A percentile compares a stretch with the other conserved stretches of the same genome.
phyloP scores from a whole-genome alignment of 169 alveolate genomes.

The Sarcocystis neurona region DNA sequence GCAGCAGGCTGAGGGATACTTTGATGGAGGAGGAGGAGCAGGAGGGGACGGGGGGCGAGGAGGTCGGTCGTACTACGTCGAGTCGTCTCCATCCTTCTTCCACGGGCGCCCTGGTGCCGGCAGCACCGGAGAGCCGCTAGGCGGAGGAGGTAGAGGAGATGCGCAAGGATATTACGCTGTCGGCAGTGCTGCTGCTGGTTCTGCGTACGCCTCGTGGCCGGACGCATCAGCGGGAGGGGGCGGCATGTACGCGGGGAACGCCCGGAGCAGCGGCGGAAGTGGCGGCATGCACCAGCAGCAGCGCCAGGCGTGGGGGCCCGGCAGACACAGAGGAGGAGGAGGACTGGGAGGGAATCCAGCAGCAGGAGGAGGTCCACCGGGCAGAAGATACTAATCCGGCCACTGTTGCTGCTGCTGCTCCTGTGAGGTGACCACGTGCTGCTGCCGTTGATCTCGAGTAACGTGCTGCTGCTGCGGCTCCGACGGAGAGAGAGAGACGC shows the following conservation, averaged over 20 bases:
- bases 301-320: neutral
- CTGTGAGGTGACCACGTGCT: neutral
- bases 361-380: neutral
- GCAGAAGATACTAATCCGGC: neutral
- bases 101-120: no score
- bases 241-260: conserved; percentile 27
- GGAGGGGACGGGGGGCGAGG: no score
- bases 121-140: no score
- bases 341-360: neutral
- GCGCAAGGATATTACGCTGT: neutral
- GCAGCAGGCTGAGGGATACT: no score
- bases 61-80: no score
- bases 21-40: no score
- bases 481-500: neutral
- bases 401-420: neutral
- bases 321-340: neutral
- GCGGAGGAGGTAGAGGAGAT: neutral
- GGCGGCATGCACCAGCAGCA: conserved; percentile 29
- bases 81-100: no score
- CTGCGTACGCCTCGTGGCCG: neutral
- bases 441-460: neutral
- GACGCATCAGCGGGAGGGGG: neutral
- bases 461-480: neutral
- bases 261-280: conserved; percentile 7
- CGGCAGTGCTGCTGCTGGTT: neutral